A percentile compares a stretch with the other conserved stretches of the same genome.
Evolutionary conservation across 2,329 filamentous ascomycete species (phyloP).

Genomic region (Diplocarpon mali): DNA sequence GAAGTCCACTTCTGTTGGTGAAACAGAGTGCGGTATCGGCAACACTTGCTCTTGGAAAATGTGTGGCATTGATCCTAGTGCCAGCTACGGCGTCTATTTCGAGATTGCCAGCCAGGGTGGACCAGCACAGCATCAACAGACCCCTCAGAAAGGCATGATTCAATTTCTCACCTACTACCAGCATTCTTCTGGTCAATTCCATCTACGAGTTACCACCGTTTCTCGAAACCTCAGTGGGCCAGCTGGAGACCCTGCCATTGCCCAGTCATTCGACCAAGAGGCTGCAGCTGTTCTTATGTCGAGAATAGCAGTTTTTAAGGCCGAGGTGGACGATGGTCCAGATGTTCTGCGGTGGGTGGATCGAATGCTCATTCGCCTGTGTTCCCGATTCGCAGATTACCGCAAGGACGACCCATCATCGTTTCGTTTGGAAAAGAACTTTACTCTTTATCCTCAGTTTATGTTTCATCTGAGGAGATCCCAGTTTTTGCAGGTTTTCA

Average conservation of each 20-base stretch:
- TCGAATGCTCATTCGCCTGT: conserved; percentile 92
- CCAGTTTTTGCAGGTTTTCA: conserved; percentile 98
- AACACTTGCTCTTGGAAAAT: conserved; percentile 99
- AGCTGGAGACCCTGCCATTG: conserved; percentile 85
- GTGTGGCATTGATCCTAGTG: conserved; percentile 90
- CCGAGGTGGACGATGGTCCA: conserved; percentile 96
- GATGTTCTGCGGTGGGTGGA: conserved; percentile 98
- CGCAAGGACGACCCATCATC: conserved; percentile 96
- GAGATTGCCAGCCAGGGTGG: conserved; percentile 93
- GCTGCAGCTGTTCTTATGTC: conserved; percentile 97
- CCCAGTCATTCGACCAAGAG: conserved; percentile 96
- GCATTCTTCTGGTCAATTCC: conserved; percentile 91
- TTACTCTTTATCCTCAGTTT: conserved; percentile 96
- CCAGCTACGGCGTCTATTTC: conserved; percentile 94
- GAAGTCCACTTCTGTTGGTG: conserved; percentile 91
- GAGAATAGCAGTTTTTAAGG: conserved; percentile 97
- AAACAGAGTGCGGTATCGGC: conserved; percentile 96
- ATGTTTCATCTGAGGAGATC: conserved; percentile 98
- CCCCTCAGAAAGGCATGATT: conserved; percentile 87
- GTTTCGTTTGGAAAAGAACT: conserved; percentile 96
- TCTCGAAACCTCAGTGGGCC: conserved; percentile 85
- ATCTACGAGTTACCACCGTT: conserved; percentile 89
- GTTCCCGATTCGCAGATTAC: conserved; percentile 94
- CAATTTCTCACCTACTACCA: conserved; percentile 99
- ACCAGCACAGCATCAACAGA: conserved; percentile 72